Evolutionary conservation across 2,329 filamentous ascomycete species (phyloP).

Genomic region (Chrysoporthe deuterocubensis): DNA sequence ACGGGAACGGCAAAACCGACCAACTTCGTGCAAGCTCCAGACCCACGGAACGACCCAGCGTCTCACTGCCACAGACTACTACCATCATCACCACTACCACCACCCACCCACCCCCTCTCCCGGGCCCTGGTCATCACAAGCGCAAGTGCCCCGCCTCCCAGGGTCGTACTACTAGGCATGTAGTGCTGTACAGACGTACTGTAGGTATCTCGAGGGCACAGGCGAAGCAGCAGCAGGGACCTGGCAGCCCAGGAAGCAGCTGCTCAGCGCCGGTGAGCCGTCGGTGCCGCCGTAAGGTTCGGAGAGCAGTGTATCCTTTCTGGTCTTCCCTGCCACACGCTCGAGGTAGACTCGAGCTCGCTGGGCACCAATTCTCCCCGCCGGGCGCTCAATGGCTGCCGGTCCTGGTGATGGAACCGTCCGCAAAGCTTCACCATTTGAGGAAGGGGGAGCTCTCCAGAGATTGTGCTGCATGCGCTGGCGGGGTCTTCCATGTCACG

Average conservation of each 20-base stretch:
- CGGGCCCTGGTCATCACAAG: not conserved
- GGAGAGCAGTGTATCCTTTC: not conserved
- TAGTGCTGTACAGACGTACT: too few species aligned
- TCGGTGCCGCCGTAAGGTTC: not conserved
- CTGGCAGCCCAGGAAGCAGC: not conserved
- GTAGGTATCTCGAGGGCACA: not conserved
- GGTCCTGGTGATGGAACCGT: not conserved
- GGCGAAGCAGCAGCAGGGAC: not conserved
- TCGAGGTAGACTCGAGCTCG: not conserved
- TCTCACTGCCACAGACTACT: conserved; percentile 12
- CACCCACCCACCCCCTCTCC: too few species aligned
- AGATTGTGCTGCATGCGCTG: conserved; percentile 20
- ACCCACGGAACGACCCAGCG: not conserved
- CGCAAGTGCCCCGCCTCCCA: conserved; percentile 6
- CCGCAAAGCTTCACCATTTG: conserved; percentile 17
- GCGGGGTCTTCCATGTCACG: conserved; percentile 28
- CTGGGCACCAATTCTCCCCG: not conserved
- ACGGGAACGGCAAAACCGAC: conserved; percentile 12
- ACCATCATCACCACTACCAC: too few species aligned
- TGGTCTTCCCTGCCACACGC: not conserved
- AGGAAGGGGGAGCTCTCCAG: conserved; percentile 4
- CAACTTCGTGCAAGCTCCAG: not conserved
- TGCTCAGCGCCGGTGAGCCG: not conserved
- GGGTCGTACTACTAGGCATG: not conserved
- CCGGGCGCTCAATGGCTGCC: conserved; percentile 1